A percentile compares a stretch with the other conserved stretches of the same genome.
These are phyloP conservation scores for Naganishia sp. DNA, from an alignment of 1,284 basidiomycete genomes.

Conservation along the genomic window DNA sequence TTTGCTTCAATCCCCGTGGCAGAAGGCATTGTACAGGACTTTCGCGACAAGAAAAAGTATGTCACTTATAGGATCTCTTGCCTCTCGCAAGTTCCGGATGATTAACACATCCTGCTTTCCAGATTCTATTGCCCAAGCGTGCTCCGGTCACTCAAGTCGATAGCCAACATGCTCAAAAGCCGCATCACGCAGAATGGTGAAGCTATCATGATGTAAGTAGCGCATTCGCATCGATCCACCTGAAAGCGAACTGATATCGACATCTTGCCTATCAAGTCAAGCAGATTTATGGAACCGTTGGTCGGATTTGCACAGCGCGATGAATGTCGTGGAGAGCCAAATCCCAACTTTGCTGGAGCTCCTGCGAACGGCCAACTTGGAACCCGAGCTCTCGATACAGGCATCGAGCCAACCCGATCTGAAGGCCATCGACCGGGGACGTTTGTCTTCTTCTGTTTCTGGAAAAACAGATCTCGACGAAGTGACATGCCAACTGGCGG, in stretches of 20 bases:
- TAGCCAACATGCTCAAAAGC: slow-evolving; percentile 87
- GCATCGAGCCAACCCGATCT: not conserved
- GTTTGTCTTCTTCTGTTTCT: not conserved
- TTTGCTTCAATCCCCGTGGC: not conserved
- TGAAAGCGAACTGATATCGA: no score
- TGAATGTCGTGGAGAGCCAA: not conserved
- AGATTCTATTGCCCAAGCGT: slow-evolving; percentile 78
- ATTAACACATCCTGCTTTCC: slow-evolving; percentile 26
- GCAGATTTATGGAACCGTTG: not conserved
- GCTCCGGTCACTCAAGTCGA: slow-evolving; percentile 85
- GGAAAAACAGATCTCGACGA: not conserved
- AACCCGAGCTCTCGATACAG: not conserved
- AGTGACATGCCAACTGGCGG: no score
- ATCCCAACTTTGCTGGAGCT: not conserved
- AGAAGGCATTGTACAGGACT: slow-evolving; percentile 58
- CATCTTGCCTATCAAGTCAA: not conserved
- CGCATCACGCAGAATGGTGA: slow-evolving; percentile 93
- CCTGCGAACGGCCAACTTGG: not conserved
- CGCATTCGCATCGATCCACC: not conserved
- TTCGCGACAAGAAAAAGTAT: slow-evolving; percentile 80
- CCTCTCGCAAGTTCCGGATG: slow-evolving; percentile 13
- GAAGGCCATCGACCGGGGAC: not conserved
- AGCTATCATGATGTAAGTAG: slow-evolving; percentile 73
- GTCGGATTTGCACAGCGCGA: no score
- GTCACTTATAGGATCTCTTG: slow-evolving; percentile 38